Base-by-base conservation (phyloP, 257 asterid species). In the Scutellaria galericulata region DNA sequence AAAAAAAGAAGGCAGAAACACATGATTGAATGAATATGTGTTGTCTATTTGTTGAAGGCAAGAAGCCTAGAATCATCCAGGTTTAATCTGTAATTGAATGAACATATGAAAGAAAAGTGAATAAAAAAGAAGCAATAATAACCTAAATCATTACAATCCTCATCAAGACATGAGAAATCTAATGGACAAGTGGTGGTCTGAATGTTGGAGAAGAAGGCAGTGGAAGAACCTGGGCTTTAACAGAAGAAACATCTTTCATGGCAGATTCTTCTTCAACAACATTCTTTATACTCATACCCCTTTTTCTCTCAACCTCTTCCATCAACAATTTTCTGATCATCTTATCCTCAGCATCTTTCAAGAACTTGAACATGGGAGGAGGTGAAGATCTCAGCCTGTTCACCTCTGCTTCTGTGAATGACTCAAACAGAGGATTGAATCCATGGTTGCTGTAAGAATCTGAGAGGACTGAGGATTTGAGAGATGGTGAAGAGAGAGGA, bases 311-410 rank as follows among this genome's bases (percentile, higher is more conserved):
- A 2, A 86, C 81, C 74, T 85, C 95, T 55, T 86, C 88, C 55
- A 56, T 62, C 35, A 86, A 66, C 81, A 84, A 7, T 81, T 81
- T 81, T 50, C 69, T 86, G 1, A 92, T 68, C 31, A 88, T 66
- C 75, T 94, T 94, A 63, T 94, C 98, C 86, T 94, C 98, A 0
- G 98, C 98, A 63, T 94, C 98, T 58, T 84, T 86, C 79, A 94
- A 78, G 82, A 94, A 94, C 87, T 91, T 91, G 61, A 94, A 83
- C 81, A 80, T 89, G 7, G 98, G 97, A 56, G 97, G 98, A 12
- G 98, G 97, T 5, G 98, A 94, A 57, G 97, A 89, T 75, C 93
- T 84, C 72, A 89, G 31, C 45, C 75, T 78, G 47, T 68, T 79
- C 55, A 85, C 2, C 8, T 88, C 98, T 14, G 83, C 83, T 67